These are phyloP conservation scores for Trichoderma virens DNA, from an alignment of 495 filamentous ascomycete species.

Conservation along the genomic window DNA sequence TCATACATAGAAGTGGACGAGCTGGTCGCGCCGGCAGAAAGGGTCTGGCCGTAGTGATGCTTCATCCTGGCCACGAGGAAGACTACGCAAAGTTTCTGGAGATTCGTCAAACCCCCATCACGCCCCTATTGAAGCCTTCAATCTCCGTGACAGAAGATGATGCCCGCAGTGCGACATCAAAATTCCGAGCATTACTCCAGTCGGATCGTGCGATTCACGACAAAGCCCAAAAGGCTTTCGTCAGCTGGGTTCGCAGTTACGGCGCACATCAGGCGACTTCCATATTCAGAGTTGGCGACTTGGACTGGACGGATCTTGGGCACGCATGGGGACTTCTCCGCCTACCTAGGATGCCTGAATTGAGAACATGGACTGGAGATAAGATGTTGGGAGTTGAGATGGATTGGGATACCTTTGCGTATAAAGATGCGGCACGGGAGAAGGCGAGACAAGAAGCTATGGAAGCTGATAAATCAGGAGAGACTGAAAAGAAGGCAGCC, in stretches of 20 bases:
- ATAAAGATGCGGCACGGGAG: constrained; percentile 73
- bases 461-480: constrained; percentile 41
- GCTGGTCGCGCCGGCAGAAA: constrained; percentile 82
- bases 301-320: constrained; percentile 78
- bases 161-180: constrained; percentile 40
- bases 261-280: constrained; percentile 83
- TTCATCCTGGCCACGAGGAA: constrained; percentile 76
- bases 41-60: constrained; percentile 76
- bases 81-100: constrained; percentile 85
- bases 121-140: constrained; percentile 44
- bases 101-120: constrained; percentile 81
- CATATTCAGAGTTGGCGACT: constrained; percentile 77
- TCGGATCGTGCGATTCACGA: constrained; percentile 79
- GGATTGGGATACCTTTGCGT: constrained; percentile 58
- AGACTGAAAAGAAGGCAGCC: constrained; percentile 36
- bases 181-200: constrained; percentile 53
- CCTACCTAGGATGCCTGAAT: constrained; percentile 91
- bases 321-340: constrained; percentile 72
- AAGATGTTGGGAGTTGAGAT: constrained; percentile 76
- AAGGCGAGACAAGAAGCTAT: constrained; percentile 51
- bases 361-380: constrained; percentile 60
- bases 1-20: constrained; percentile 90
- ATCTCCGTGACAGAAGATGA: constrained; percentile 48
- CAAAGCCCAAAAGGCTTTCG: constrained; percentile 82
- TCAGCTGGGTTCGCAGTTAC: constrained; percentile 85